phyloP scores from a whole-genome alignment of 805 yeast species.

The Lipomyces yamanashiensis region DNA sequence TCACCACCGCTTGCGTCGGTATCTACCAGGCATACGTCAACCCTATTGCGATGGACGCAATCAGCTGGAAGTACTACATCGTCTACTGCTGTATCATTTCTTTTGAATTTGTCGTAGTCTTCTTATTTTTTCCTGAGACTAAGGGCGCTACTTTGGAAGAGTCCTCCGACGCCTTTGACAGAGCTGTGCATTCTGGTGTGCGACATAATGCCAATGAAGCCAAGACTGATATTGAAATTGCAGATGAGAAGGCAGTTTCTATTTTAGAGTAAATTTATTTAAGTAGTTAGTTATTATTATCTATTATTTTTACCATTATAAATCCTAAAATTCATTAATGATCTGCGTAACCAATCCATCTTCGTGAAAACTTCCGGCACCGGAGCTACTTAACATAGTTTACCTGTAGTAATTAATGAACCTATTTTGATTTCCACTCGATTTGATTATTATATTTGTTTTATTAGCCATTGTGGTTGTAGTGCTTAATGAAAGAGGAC shows the following conservation, averaged over 20 bases:
- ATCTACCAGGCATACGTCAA: constrained; percentile 41
- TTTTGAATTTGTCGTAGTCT: constrained; percentile 44
- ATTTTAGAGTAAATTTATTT: not conserved
- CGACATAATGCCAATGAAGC: not conserved
- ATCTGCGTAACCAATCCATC: no score
- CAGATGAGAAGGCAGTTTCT: not conserved
- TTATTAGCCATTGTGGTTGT: no score
- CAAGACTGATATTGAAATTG: not conserved
- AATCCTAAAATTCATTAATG: no score
- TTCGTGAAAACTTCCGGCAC: no score
- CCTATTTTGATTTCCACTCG: no score
- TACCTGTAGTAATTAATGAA: no score
- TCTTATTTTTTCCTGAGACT: constrained; percentile 51
- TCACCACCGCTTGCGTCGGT: constrained; percentile 21
- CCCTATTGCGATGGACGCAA: constrained; percentile 51
- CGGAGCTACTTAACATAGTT: no score
- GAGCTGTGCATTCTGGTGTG: constrained; percentile 33
- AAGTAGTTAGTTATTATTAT: no score
- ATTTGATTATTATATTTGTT: no score
- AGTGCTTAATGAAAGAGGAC: no score
- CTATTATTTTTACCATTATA: no score
- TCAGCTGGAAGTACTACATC: constrained; percentile 53
- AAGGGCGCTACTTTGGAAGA: constrained; percentile 53
- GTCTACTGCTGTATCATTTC: constrained; percentile 49
- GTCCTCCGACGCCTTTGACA: constrained; percentile 53